These are phyloP conservation scores for Castanea sativa DNA, from an alignment of 306 rosid genomes.

Conservation along the genomic window DNA sequence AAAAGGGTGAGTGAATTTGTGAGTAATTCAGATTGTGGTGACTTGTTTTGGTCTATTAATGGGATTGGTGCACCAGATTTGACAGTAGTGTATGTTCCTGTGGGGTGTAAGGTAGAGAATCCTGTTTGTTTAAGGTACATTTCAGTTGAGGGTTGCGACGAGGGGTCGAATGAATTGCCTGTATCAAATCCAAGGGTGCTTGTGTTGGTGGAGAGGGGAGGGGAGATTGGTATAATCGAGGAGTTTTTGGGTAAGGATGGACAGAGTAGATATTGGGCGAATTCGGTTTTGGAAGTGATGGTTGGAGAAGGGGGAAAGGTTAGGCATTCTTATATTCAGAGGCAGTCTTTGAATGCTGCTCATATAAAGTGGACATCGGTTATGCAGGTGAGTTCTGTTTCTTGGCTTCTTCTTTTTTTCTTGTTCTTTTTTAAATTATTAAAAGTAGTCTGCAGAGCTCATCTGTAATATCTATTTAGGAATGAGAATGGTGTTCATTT, in stretches of 20 bases:
- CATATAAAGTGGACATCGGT: constrained; percentile 93
- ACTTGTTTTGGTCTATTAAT: constrained; percentile 90
- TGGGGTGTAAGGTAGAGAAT: constrained; percentile 52
- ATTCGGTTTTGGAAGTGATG: constrained; percentile 70
- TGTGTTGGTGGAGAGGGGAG: constrained; percentile 80
- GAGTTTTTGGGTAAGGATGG: constrained; percentile 50
- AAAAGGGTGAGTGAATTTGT: constrained; percentile 47
- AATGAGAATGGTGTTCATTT: background rate
- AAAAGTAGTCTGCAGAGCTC: background rate
- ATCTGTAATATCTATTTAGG: background rate
- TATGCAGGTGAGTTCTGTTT: constrained; percentile 53
- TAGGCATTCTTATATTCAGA: constrained; percentile 86
- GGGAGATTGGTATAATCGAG: constrained; percentile 66
- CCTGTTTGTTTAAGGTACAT: constrained; percentile 64
- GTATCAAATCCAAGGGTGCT: constrained; percentile 86
- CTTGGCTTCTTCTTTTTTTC: background rate
- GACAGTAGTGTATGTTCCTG: constrained; percentile 73
- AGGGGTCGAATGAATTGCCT: constrained; percentile 42
- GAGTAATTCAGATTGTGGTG: constrained; percentile 33
- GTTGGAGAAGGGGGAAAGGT: constrained; percentile 74
- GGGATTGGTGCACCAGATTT: constrained; percentile 89
- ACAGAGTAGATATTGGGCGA: constrained; percentile 61
- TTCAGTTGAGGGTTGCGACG: constrained; percentile 35
- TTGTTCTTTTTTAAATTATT: background rate
- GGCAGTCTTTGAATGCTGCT: constrained; percentile 69